Percentiles rank a stretch among this genome's conserved stretches.
Conservation (phyloP, 768 basidiomycete genomes). For the Pholiota molesta region DNA sequence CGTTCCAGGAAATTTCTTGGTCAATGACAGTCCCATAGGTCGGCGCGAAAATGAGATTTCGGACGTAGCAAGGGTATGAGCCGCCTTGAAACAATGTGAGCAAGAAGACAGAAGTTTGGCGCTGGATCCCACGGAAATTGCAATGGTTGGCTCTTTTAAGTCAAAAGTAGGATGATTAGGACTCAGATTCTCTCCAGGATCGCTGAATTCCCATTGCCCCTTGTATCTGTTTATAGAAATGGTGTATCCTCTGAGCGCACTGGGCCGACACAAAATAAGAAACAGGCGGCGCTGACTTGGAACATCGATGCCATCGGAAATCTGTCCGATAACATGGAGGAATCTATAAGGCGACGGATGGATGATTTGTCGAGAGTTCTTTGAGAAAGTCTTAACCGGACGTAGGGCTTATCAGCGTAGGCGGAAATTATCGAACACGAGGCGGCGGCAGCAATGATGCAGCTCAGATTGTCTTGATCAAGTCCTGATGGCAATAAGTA, state of each 20-base stretch:
- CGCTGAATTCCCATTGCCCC: slow-evolving; percentile 21
- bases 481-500: slow-evolving; percentile 4
- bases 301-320: slow-evolving; percentile 17
- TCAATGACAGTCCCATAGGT: slow-evolving; percentile 21
- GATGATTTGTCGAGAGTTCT: not conserved
- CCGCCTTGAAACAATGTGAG: slow-evolving; percentile 1
- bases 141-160: slow-evolving; percentile 17
- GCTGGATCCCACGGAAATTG: slow-evolving; percentile 22
- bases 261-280: slow-evolving; percentile 20
- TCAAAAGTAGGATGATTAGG: slow-evolving; percentile 16
- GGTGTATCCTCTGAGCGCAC: slow-evolving; percentile 14
- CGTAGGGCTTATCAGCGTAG: slow-evolving; percentile 10
- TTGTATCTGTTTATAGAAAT: slow-evolving; percentile 24
- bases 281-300: slow-evolving; percentile 13
- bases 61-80: not conserved
- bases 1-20: slow-evolving; percentile 47
- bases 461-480: too few species aligned
- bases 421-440: slow-evolving; percentile 14
- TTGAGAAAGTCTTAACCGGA: slow-evolving; percentile 1
- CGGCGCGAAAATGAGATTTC: not conserved
- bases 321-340: not conserved
- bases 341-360: slow-evolving; percentile 9
- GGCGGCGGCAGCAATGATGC: slow-evolving; percentile 12
- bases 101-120: slow-evolving; percentile 11
- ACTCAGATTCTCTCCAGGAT: slow-evolving; percentile 26